Evolutionary conservation across 495 filamentous ascomycete genomes (phyloP).

Genomic region (Hypoxylon fragiforme): DNA sequence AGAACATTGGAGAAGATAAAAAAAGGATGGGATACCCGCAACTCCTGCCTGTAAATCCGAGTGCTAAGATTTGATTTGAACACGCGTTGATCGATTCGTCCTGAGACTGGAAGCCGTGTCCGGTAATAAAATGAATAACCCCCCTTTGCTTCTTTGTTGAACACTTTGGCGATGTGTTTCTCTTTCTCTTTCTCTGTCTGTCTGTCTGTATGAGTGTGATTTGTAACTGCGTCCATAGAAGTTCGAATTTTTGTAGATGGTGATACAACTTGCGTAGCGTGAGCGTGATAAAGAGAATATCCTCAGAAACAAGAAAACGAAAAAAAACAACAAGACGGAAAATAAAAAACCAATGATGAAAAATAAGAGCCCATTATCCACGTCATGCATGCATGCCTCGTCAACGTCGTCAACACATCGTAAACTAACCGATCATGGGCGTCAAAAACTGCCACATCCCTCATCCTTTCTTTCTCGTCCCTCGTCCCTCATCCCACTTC

Average conservation of each 20-base stretch:
- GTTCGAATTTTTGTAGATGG: constrained; percentile 18
- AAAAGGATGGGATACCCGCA: constrained; percentile 20
- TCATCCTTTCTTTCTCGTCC: constrained; percentile 1
- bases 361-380: too few species aligned
- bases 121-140: constrained; percentile 16
- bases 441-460: not conserved
- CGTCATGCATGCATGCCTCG: constrained; percentile 11
- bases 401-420: constrained; percentile 16
- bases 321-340: not conserved
- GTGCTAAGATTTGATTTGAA: not conserved
- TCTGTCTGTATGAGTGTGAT: too few species aligned
- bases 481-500: too few species aligned
- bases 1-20: not conserved
- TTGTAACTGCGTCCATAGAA: too few species aligned
- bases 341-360: too few species aligned
- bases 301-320: constrained; percentile 1
- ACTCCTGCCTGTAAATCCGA: constrained; percentile 10
- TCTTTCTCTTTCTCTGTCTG: too few species aligned
- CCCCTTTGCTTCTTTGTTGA: too few species aligned
- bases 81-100: constrained; percentile 10
- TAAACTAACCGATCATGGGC: not conserved
- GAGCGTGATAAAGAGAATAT: constrained; percentile 3
- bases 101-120: constrained; percentile 29
- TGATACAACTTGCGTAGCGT: constrained; percentile 29
- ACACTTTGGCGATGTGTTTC: too few species aligned